Percentiles rank a stretch among this genome's conserved stretches.
Conservation (phyloP, 768 basidiomycete species). For the Auriscalpium microsporum region DNA sequence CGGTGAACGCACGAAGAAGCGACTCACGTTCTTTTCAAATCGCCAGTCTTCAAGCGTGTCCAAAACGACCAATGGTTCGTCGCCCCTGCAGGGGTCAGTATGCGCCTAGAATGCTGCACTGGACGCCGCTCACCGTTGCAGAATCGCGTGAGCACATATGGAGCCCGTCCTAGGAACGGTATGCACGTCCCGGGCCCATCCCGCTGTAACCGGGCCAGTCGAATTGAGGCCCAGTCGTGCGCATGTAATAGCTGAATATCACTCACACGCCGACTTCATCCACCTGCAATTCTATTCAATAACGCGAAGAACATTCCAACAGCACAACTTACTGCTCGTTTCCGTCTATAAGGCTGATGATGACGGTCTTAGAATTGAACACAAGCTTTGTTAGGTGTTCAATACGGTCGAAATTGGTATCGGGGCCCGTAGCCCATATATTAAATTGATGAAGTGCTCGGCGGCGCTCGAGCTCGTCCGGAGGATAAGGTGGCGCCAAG, state of each 20-base stretch:
- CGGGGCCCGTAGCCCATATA: slow-evolving; percentile 78
- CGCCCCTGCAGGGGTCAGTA: slow-evolving; percentile 39
- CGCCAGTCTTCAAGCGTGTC: slow-evolving; percentile 82
- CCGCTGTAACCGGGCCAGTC: slow-evolving; percentile 26
- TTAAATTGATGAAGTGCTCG: slow-evolving; percentile 90
- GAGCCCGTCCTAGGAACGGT: slow-evolving; percentile 50
- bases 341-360: slow-evolving; percentile 77
- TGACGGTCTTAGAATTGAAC: slow-evolving; percentile 80
- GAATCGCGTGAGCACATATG: slow-evolving; percentile 78
- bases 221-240: neutral
- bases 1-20: neutral
- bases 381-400: slow-evolving; percentile 89
- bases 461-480: slow-evolving; percentile 74
- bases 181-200: slow-evolving; percentile 27
- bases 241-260: neutral
- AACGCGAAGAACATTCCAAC: neutral
- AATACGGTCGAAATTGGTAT: slow-evolving; percentile 90
- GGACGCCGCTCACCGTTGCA: slow-evolving; percentile 54
- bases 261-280: slow-evolving; percentile 83
- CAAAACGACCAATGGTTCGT: slow-evolving; percentile 81
- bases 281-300: slow-evolving; percentile 40
- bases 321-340: slow-evolving; percentile 59
- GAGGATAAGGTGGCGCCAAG: slow-evolving; percentile 74
- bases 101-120: neutral
- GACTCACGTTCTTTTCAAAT: slow-evolving; percentile 70